Evolutionary conservation across 129 eudicot genomes (phyloP).

Genomic region (Centrapalus pauciflorus): DNA sequence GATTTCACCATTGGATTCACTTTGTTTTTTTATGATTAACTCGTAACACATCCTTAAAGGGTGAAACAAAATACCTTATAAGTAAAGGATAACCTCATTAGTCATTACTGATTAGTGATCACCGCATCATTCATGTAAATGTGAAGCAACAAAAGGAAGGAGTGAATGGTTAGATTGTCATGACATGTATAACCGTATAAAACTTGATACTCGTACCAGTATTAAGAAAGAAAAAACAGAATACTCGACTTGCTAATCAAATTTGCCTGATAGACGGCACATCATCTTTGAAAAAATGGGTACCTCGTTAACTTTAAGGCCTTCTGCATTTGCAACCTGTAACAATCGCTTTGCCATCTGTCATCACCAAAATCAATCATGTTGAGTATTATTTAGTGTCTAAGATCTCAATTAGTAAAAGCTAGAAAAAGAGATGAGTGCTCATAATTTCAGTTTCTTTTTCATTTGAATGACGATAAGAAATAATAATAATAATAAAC

Average conservation of each 20-base stretch:
- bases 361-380: conserved; percentile 11
- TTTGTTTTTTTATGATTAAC: too few relatives aligned
- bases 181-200: background rate
- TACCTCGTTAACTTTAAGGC: conserved; percentile 89
- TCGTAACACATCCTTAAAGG: too few relatives aligned
- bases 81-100: background rate
- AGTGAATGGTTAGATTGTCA: background rate
- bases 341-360: conserved; percentile 84
- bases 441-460: background rate
- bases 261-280: background rate
- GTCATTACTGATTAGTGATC: background rate
- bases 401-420: background rate
- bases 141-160: background rate
- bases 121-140: background rate
- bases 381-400: background rate
- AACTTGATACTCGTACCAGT: background rate
- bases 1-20: too few relatives aligned
- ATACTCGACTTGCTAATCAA: background rate
- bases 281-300: conserved; percentile 5
- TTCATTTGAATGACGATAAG: too few relatives aligned
- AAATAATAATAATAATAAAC: background rate
- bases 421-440: background rate
- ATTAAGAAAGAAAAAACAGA: background rate
- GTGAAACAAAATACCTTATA: too few relatives aligned
- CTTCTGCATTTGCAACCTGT: conserved; percentile 71